Percentiles rank a stretch among this genome's conserved stretches.
phyloP scores from a whole-genome alignment of 148 eudicot species.

The Spergularia bocconei region DNA sequence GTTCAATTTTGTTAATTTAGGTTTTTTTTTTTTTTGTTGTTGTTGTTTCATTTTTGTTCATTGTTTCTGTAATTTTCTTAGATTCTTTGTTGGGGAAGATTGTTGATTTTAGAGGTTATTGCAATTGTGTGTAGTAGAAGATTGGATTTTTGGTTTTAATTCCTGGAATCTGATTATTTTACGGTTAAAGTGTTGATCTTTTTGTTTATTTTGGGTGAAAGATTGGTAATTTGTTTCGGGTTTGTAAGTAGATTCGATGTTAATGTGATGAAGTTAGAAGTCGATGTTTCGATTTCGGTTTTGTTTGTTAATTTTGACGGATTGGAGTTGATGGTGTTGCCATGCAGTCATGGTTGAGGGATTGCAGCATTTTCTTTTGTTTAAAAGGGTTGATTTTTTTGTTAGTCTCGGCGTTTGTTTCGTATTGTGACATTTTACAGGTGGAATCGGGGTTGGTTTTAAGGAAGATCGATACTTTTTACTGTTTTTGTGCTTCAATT shows the following conservation, averaged over 20 bases:
- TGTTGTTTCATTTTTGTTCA: too few relatives aligned
- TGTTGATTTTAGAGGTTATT: neutral
- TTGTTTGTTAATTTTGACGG: neutral
- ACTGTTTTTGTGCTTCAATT: neutral
- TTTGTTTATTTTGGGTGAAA: neutral
- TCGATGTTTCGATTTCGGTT: neutral
- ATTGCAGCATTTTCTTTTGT: neutral
- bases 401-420: neutral
- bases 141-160: neutral
- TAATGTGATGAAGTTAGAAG: too few relatives aligned
- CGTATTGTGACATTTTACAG: neutral
- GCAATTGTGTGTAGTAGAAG: neutral
- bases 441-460: neutral
- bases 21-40: neutral
- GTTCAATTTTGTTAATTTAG: neutral
- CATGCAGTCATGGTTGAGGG: conserved; percentile 6
- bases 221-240: neutral
- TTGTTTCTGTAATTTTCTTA: too few relatives aligned
- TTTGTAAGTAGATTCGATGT: too few relatives aligned
- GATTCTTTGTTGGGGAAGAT: too few relatives aligned
- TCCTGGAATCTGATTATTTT: neutral
- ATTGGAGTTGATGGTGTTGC: neutral
- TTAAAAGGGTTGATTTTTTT: neutral
- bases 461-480: neutral
- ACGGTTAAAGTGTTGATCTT: neutral